A percentile compares a stretch with the other conserved stretches of the same genome.
These are phyloP conservation scores for Coniferiporia sulphurascens DNA, from an alignment of 1,284 basidiomycete genomes.

Conservation along the genomic window DNA sequence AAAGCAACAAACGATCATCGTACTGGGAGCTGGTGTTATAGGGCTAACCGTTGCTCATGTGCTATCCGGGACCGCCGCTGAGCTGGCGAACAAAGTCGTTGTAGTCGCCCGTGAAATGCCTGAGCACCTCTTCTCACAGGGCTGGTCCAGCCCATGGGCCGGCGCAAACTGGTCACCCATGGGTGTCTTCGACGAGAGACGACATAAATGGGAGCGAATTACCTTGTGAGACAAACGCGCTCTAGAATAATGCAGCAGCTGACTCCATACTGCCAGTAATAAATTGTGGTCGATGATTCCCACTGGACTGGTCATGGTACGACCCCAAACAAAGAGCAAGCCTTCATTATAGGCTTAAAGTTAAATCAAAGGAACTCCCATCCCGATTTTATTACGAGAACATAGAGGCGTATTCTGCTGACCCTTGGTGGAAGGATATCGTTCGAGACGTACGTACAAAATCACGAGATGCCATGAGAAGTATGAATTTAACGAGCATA, in stretches of 20 bases:
- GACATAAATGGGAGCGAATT: conserved; percentile 36
- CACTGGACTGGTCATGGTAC: conserved; percentile 40
- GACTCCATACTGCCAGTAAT: conserved; percentile 29
- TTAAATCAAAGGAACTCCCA: conserved; percentile 36
- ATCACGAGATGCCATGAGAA: background rate
- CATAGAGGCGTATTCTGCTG: conserved; percentile 26
- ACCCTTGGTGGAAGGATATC: conserved; percentile 48
- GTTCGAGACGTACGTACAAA: conserved; percentile 41
- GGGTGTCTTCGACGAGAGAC: conserved; percentile 33
- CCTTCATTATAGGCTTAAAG: conserved; percentile 5
- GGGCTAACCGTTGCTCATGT: conserved; percentile 42
- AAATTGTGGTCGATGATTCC: conserved; percentile 48
- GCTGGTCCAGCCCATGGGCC: conserved; percentile 69
- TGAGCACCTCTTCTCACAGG: conserved; percentile 51
- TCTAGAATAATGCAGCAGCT: background rate
- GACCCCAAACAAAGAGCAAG: conserved; percentile 21
- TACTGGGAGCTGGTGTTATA: conserved; percentile 52
- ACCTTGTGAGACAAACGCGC: conserved; percentile 36
- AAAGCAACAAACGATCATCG: conserved; percentile 28
- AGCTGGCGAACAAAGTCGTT: conserved; percentile 40
- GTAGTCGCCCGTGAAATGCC: conserved; percentile 66
- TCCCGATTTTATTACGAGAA: conserved; percentile 36
- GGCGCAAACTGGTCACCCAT: conserved; percentile 68
- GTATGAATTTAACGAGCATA: background rate
- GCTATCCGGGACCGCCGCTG: conserved; percentile 30